Conservation (phyloP, 2,329 filamentous ascomycete genomes). For the Cladophialophora carrionii region DNA sequence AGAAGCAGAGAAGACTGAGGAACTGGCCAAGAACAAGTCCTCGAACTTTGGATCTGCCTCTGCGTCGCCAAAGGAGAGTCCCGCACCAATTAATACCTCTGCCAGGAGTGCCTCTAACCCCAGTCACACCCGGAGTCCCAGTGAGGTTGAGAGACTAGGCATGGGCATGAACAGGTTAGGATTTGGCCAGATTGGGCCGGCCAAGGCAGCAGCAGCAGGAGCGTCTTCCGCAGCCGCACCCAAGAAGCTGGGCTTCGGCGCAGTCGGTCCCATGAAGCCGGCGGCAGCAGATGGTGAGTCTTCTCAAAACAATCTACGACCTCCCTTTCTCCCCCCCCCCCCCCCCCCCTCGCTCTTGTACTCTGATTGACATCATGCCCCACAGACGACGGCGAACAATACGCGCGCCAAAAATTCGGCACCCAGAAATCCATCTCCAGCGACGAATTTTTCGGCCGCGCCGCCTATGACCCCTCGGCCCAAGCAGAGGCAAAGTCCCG, state of each 20-base stretch:
- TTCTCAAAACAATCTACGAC: neutral
- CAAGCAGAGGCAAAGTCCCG: slow-evolving; percentile 85
- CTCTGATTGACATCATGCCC: slow-evolving; percentile 7
- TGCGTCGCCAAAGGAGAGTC: slow-evolving; percentile 56
- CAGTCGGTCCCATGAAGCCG: slow-evolving; percentile 74
- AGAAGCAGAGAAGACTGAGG: slow-evolving; percentile 71
- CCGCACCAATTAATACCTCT: slow-evolving; percentile 75
- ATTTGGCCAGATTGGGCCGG: slow-evolving; percentile 78
- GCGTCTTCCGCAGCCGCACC: slow-evolving; percentile 57
- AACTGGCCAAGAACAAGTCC: slow-evolving; percentile 44
- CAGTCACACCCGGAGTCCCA: slow-evolving; percentile 60
- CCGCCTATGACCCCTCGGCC: slow-evolving; percentile 75
- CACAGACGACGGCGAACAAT: slow-evolving; percentile 72
- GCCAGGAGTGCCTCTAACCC: slow-evolving; percentile 61
- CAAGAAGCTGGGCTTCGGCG: slow-evolving; percentile 86
- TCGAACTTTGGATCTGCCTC: slow-evolving; percentile 44
- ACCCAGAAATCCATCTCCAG: slow-evolving; percentile 94
- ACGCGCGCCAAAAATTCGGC: slow-evolving; percentile 86
- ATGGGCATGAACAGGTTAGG: slow-evolving; percentile 86
- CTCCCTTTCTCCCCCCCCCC: slow-evolving; percentile 12
- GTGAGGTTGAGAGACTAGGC: slow-evolving; percentile 84
- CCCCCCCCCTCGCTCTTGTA: slow-evolving; percentile 39
- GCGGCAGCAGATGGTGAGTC: slow-evolving; percentile 65
- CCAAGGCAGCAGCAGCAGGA: slow-evolving; percentile 23
- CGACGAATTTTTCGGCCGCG: slow-evolving; percentile 97